These are phyloP conservation scores for Chytriomyces confervae DNA, from an alignment of 192 early-diverging fungal species.

Conservation along the genomic window DNA sequence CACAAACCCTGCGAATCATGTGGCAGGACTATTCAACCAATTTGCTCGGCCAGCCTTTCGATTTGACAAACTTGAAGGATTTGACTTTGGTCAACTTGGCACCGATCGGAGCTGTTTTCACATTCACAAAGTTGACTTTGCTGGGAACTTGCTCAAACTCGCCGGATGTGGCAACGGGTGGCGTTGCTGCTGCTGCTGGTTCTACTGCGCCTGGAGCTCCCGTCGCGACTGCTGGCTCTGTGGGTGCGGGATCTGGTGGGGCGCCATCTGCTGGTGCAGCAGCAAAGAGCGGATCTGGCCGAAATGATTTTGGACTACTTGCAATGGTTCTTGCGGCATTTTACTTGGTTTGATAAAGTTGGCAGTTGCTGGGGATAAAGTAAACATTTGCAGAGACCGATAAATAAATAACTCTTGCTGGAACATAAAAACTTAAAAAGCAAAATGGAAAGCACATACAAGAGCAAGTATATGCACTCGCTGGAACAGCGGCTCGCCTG, in stretches of 20 bases:
- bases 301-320: not conserved
- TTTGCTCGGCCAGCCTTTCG: conserved; percentile 30
- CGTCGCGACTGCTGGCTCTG: not conserved
- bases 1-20: conserved; percentile 13
- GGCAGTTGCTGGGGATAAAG: too few relatives aligned
- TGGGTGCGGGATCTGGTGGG: not conserved
- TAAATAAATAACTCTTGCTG: too few relatives aligned
- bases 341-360: not conserved
- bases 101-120: conserved; percentile 18
- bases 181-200: not conserved
- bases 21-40: conserved; percentile 33
- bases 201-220: not conserved
- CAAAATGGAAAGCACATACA: too few relatives aligned
- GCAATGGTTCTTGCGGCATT: not conserved
- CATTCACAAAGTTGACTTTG: conserved; percentile 21
- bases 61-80: conserved; percentile 39
- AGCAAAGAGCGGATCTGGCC: not conserved
- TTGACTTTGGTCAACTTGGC: conserved; percentile 39
- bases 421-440: too few relatives aligned
- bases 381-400: too few relatives aligned
- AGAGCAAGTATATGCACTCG: conserved; percentile 8
- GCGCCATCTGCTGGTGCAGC: not conserved
- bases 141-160: conserved; percentile 22
- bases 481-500: conserved; percentile 13
- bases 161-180: not conserved